A percentile compares a stretch with the other conserved stretches of the same genome.
Evolutionary conservation across 202 grass and related monocot species (phyloP).

Genomic region (Dendrocalamus latiflorus): DNA sequence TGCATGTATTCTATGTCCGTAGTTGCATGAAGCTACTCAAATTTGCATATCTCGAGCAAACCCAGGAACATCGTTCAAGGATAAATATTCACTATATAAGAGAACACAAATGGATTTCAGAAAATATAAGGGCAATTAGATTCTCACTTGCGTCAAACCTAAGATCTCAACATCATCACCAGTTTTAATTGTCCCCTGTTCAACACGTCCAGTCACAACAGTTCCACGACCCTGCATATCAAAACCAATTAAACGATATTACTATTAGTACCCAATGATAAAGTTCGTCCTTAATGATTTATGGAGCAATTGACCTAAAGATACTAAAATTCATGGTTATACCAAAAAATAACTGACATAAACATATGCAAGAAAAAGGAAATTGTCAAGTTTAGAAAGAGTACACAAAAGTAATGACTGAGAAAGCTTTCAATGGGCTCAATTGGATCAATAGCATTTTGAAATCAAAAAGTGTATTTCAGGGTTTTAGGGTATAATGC

Average conservation of each 20-base stretch:
- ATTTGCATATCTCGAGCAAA: background rate
- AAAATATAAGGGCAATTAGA: background rate
- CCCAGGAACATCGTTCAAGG: background rate
- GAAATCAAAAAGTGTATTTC: background rate
- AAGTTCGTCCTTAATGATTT: background rate
- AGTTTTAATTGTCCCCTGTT: slow-evolving; percentile 94
- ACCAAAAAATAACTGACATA: background rate
- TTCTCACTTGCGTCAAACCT: slow-evolving; percentile 62
- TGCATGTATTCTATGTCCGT: too few relatives aligned
- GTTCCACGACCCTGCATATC: slow-evolving; percentile 80
- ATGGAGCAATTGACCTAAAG: background rate
- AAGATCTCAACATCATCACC: slow-evolving; percentile 96
- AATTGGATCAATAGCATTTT: background rate
- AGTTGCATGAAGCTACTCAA: too few relatives aligned
- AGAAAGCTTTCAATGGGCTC: background rate
- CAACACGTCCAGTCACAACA: slow-evolving; percentile 89
- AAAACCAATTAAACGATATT: too few relatives aligned
- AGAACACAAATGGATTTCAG: background rate
- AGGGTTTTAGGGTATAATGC: background rate
- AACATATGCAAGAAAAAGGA: background rate
- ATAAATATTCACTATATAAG: background rate
- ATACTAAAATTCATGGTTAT: background rate
- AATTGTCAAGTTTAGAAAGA: background rate
- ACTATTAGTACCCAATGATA: too few relatives aligned
- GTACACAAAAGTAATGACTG: background rate